Evolutionary conservation across 352 stramenopile genomes (phyloP), one percentile per base, ranked within the genome.

Genomic region (Phytophthora aleatoria): DNA sequence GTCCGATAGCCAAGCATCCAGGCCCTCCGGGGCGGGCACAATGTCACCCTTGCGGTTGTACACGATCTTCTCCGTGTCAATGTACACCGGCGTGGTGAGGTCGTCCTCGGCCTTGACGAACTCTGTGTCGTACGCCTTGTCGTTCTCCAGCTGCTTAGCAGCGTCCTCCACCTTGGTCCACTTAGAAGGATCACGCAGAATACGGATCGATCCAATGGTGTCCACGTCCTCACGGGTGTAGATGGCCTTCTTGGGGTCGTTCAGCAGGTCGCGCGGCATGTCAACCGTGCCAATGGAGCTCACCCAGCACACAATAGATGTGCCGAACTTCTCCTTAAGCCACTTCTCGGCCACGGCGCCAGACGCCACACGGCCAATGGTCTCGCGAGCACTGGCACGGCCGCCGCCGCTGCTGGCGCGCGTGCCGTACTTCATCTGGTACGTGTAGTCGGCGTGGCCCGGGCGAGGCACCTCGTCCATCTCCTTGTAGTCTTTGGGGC

Each of bases 361-460:
- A 10, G 97, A 97, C 0, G 97, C 97, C 15, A 99, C 97, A 57
- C 97, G 95, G 38, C 97, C 97, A 76, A 99, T 99, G 11, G 97
- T 99, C 77, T 99, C 97, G 12, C 97, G 88, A 10, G 97, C 97
- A 47, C 91, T 98, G 28, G 90, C 94, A 27, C 97, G 92, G 39
- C 97, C 97, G 50, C 97, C 97, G 48, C 97, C 97, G 43, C 95
- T 98, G 65, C 98, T 95, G 8, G 97, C 97, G 49, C 97, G 92
- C 44, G 98, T 97, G 63, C 97, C 97, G 76, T 99, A 99, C 79
- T 99, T 99, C 77, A 98, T 96, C 89, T 99, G 96, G 80, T 99
- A 99, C 57, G 97, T 99, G 56, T 98, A 98, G 83, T 99, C 97
- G 8, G 97, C 97, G 78, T 99, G 97, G 27, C 90, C 96, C 10